phyloP scores from a whole-genome alignment of 1,284 basidiomycete genomes.

The Vanrija sp. region DNA sequence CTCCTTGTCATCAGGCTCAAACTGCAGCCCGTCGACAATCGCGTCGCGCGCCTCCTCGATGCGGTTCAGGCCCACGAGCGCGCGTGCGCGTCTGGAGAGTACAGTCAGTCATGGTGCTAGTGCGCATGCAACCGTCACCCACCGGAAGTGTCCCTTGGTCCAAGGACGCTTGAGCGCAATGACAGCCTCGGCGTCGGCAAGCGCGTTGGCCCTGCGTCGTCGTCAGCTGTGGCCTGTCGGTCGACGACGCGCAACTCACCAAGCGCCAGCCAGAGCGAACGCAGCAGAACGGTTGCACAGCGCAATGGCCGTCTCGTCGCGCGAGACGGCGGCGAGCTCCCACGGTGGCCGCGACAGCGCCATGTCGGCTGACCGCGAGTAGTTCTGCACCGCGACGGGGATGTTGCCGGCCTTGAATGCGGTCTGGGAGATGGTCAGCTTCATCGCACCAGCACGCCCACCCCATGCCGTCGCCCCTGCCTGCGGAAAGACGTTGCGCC shows the following conservation, averaged over 20 bases:
- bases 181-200: constrained; percentile 89
- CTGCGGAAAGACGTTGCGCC: no score
- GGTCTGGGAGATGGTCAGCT: constrained; percentile 51
- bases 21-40: constrained; percentile 75
- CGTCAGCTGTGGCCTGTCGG: constrained; percentile 9
- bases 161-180: constrained; percentile 78
- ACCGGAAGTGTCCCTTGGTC: constrained; percentile 95
- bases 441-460: no score
- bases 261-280: constrained; percentile 68
- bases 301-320: constrained; percentile 84
- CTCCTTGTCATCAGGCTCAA: constrained; percentile 73
- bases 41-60: constrained; percentile 77
- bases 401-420: constrained; percentile 73
- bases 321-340: constrained; percentile 75
- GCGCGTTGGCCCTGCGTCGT: constrained; percentile 60
- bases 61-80: constrained; percentile 69
- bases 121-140: constrained; percentile 67
- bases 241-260: constrained; percentile 20
- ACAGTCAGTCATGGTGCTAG: neutral
- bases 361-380: constrained; percentile 76
- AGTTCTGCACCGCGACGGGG: constrained; percentile 72
- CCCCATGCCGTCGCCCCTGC: no score
- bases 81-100: constrained; percentile 47
- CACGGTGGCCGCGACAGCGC: constrained; percentile 82
- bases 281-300: constrained; percentile 90